Evolutionary conservation across 176 grass and related monocot genomes (phyloP).

Genomic region (Oryza glumipatula): DNA sequence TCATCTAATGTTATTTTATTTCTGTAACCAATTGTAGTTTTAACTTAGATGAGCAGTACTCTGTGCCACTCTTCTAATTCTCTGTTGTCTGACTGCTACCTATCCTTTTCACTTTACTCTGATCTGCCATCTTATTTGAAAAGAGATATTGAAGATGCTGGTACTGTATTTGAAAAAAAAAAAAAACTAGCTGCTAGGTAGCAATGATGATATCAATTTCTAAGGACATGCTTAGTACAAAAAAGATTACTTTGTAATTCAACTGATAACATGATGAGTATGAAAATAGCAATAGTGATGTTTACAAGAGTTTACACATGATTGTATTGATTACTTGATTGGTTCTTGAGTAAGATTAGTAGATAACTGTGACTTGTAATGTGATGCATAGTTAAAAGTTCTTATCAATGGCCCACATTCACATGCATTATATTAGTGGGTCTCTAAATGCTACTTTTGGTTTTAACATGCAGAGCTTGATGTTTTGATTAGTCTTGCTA

Average conservation of each 20-base stretch:
- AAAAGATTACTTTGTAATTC: background rate
- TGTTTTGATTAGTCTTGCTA: conserved; percentile 85
- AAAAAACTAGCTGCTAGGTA: conserved; percentile 18
- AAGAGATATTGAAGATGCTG: conserved; percentile 13
- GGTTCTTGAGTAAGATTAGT: conserved; percentile 3
- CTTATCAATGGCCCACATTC: background rate
- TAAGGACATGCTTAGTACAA: background rate
- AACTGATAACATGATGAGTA: conserved; percentile 3
- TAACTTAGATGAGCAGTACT: conserved; percentile 16
- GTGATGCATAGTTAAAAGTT: background rate
- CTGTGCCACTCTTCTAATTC: background rate
- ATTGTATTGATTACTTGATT: background rate
- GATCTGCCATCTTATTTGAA: conserved; percentile 3
- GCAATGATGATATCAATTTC: background rate
- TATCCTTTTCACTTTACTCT: conserved; percentile 33
- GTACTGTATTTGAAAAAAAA: no score
- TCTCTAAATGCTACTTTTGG: conserved; percentile 33
- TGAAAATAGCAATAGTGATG: conserved; percentile 4
- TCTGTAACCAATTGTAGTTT: conserved; percentile 29
- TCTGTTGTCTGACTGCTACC: background rate
- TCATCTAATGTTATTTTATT: conserved; percentile 13
- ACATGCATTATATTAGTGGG: background rate
- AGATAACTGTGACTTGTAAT: background rate
- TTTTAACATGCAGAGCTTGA: conserved; percentile 75
- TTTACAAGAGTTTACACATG: background rate